A percentile compares a stretch with the other conserved stretches of the same genome.
Evolutionary conservation across 345 rosid genomes (phyloP).

Genomic region (Abelmoschus esculentus): DNA sequence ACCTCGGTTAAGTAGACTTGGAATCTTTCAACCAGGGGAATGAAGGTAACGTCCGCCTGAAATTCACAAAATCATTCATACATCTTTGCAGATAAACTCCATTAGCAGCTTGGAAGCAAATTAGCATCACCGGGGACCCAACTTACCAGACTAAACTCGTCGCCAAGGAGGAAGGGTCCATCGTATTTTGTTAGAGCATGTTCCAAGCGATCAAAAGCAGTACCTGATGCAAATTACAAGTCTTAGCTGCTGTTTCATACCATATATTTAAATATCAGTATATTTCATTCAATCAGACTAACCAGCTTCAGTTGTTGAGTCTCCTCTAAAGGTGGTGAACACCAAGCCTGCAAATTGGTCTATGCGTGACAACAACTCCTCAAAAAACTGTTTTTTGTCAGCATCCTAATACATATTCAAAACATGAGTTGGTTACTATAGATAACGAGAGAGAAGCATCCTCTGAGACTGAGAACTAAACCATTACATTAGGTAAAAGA

Average conservation of each 20-base stretch:
- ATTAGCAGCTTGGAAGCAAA: not conserved
- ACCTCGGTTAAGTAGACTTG: conserved; percentile 40
- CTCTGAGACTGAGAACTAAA: not conserved
- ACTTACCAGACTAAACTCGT: conserved; percentile 65
- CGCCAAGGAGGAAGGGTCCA: conserved; percentile 90
- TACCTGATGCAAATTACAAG: conserved; percentile 32
- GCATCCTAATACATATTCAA: conserved; percentile 48
- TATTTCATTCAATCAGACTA: conserved; percentile 8
- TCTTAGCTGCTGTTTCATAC: not conserved
- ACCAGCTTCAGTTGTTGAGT: conserved; percentile 49
- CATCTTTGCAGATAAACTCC: not conserved
- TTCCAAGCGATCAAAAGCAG: conserved; percentile 71
- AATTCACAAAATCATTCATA: not conserved
- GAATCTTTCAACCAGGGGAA: conserved; percentile 62
- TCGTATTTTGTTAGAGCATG: conserved; percentile 51
- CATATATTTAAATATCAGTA: not conserved
- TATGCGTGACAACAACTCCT: conserved; percentile 48
- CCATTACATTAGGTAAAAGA: conserved; percentile 50
- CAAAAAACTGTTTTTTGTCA: conserved; percentile 45
- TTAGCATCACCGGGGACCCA: not conserved
- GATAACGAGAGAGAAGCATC: not conserved
- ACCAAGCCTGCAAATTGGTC: conserved; percentile 40
- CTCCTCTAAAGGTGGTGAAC: conserved; percentile 53
- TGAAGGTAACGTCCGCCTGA: conserved; percentile 74
- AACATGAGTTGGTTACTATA: not conserved